Evolutionary conservation across 139 green algal species (phyloP), one percentile per base, ranked within the genome.

Genomic region (Dunaliella sp.): DNA sequence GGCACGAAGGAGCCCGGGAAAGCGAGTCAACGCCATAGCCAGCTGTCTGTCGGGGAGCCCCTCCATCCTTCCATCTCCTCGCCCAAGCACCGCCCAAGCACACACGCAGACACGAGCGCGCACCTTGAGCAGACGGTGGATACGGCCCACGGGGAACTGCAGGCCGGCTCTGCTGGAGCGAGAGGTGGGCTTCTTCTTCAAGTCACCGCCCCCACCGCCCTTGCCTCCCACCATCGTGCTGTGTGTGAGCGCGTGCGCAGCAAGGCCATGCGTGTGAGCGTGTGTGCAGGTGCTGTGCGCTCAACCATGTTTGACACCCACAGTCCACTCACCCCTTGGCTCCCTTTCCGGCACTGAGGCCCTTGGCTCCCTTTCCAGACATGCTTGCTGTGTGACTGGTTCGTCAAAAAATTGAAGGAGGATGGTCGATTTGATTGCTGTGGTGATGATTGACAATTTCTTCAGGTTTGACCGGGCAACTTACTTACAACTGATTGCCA

Each of bases 111-210:
- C 36, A 32, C 2, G 3, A 35, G 25, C 35, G 3, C 86, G 81
- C 77, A 97, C 95, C 95, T 99, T 99, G 24, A 99, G 94, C 83
- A 99, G 93, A 92, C 97, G 93, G 92, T 99, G 97, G 80, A 99
- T 98, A 94, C 97, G 94, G 36, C 97, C 97, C 38, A 99, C 97
- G 82, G 97, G 97, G 89, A 99, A 99, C 88, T 99, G 97, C 80
- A 99, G 92, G 26, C 96, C 97, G 59, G 96, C 96, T 83, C 95
- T 93, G 3, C 93, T 91, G 31, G 95, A 98, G 33, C 97, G 92
- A 12, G 92, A 97, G 21, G 96, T 95, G 87, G 97, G 96, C 91
- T 93, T 93, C 87, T 92, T 92, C 89, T 93, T 93, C 85, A 91
- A 86, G 57, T 89, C 93, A 80, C 92, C 93, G 90, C 74, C 77